Evolutionary conservation across 208 protist genomes (phyloP), one percentile per base, ranked within the genome.

Genomic region (Balamuthia mandrillaris): DNA sequence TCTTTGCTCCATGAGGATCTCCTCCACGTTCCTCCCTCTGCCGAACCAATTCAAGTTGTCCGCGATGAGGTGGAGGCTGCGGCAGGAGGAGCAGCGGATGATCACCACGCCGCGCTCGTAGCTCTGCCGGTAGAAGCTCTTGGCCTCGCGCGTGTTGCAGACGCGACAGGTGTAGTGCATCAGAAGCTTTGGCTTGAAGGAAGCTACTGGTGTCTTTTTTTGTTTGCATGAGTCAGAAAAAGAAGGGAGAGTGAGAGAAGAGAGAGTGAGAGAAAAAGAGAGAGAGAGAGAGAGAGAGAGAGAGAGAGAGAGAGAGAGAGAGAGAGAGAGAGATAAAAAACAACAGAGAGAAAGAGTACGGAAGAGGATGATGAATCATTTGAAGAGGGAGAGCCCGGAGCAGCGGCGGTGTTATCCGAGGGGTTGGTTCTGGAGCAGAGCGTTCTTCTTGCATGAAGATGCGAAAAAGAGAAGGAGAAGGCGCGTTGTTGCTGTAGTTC

Each of bases 1-100:
- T 10, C 68, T 47, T 16, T 42, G 21, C 49, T 58, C 37, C 14
- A 44, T 29, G 31, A 88, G 18, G 37, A 86, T 86, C 16, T 60
- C 44, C 52, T 86, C 70, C 16, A 86, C 35, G 54, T 86, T 86
- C 35, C 16, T 27, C 5, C 68, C 65, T 5, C 81, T 79, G 47
- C 63, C 61, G 51, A 88, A 88, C 86, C 86, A 88, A 49, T 81
- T 81, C 41, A 88, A 44, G 44, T 86, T 86, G 74, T 88, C 86
- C 4, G 86, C 81, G 61, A 88, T 88, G 37, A 88, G 65, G 78
- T 88, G 86, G 3, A 61, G 61, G 21, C 66, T 86, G 6, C 72
- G 21, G 74, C 51, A 77, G 35, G 66, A 44, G 16, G 18, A n/a
- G 65, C 86, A 88, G 16, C 41, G 52, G 42, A 86, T 68, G 29